Percentiles rank a stretch among this genome's conserved stretches.
Evolutionary conservation across 2,329 filamentous ascomycete genomes (phyloP).

Genomic region (Epichloe baconii): DNA sequence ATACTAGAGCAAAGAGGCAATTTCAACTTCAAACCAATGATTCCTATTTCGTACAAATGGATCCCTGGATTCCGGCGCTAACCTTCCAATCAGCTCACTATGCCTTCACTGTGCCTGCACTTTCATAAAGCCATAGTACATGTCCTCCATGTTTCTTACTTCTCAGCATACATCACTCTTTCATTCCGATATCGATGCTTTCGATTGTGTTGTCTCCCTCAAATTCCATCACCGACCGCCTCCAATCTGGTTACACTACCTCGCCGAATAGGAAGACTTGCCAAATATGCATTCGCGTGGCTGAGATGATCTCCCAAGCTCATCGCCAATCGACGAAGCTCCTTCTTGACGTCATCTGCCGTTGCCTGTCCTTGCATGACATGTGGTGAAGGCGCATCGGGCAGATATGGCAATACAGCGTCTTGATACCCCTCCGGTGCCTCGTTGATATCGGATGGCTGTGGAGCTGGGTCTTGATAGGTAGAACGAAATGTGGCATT

Average conservation of each 20-base stretch:
- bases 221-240: neutral
- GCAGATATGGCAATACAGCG: constrained; percentile 23
- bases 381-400: constrained; percentile 32
- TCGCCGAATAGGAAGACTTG: constrained; percentile 24
- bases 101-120: neutral
- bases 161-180: neutral
- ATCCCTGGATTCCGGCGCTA: neutral
- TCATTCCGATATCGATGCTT: neutral
- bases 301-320: constrained; percentile 35
- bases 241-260: constrained; percentile 17
- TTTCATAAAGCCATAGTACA: neutral
- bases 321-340: constrained; percentile 37
- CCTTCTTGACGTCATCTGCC: constrained; percentile 35
- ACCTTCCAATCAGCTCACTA: neutral
- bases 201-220: too few species aligned
- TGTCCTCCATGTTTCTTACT: neutral
- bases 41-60: neutral
- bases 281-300: constrained; percentile 31
- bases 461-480: constrained; percentile 9
- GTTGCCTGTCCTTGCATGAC: constrained; percentile 43
- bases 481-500: constrained; percentile 2
- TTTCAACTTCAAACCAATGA: neutral
- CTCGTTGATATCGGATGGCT: constrained; percentile 10
- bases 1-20: neutral
- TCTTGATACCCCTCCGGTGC: constrained; percentile 7